These are phyloP conservation scores for Podaxis sp. DNA, from an alignment of 768 basidiomycete species.

Conservation along the genomic window DNA sequence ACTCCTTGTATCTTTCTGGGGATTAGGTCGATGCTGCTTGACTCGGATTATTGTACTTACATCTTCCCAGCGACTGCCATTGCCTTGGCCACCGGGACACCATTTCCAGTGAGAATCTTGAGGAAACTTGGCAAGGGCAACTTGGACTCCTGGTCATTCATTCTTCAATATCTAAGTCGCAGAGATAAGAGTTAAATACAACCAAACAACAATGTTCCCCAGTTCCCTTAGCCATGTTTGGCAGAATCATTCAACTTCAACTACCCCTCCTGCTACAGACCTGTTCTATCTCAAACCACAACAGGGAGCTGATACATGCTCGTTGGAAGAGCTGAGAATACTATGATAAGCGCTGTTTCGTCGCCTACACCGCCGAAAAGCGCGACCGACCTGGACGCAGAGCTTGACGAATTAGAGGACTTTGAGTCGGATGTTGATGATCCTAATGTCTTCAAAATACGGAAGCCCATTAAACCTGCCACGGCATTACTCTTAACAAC, in stretches of 20 bases:
- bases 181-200: neutral
- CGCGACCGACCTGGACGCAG: constrained; percentile 15
- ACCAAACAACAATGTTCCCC: constrained; percentile 1
- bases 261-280: neutral
- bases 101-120: constrained; percentile 55
- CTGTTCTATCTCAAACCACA: neutral
- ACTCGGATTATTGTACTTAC: constrained; percentile 30
- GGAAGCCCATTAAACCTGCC: constrained; percentile 35
- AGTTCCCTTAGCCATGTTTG: neutral
- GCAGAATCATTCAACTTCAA: neutral
- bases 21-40: neutral
- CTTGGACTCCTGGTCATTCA: constrained; percentile 31
- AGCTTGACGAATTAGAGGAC: constrained; percentile 46
- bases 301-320: neutral
- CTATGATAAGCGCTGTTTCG: neutral
- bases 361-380: constrained; percentile 4
- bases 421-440: constrained; percentile 37
- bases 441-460: constrained; percentile 38
- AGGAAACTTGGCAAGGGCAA: constrained; percentile 64
- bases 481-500: constrained; percentile 38
- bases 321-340: neutral
- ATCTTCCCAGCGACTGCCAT: constrained; percentile 70
- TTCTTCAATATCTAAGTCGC: constrained; percentile 11
- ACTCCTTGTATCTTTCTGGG: constrained; percentile 59
- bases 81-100: constrained; percentile 57